These are phyloP conservation scores for Mycena albidolilacea DNA, from an alignment of 768 basidiomycete species.

Conservation along the genomic window DNA sequence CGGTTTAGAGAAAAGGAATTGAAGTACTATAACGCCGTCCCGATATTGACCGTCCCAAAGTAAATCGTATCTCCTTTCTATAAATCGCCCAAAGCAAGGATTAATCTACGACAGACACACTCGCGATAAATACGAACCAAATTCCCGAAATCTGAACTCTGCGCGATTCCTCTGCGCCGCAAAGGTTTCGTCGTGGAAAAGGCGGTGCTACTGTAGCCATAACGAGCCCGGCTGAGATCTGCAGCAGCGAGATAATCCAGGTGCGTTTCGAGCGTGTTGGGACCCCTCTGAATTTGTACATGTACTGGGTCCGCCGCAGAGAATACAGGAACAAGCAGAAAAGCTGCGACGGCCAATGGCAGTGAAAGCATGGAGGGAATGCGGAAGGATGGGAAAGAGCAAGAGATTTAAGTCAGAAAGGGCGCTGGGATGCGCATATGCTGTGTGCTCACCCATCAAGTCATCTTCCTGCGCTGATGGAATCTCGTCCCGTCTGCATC, in stretches of 20 bases:
- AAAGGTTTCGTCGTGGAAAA: conserved; percentile 18
- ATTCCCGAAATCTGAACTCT: conserved; percentile 30
- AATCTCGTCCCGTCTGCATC: too few species aligned
- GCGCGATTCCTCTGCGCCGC: conserved; percentile 26
- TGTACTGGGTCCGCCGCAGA: conserved; percentile 32
- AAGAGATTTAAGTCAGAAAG: too few species aligned
- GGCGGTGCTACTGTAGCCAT: conserved; percentile 33
- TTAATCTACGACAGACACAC: not conserved
- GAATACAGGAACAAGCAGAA: conserved; percentile 24
- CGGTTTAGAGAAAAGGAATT: not conserved
- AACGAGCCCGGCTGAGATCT: conserved; percentile 24
- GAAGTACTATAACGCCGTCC: conserved; percentile 73
- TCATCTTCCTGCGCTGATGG: too few species aligned
- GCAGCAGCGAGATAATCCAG: conserved; percentile 29
- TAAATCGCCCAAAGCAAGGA: not conserved
- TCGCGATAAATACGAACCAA: conserved; percentile 22
- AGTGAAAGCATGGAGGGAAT: conserved; percentile 19
- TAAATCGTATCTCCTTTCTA: conserved; percentile 72
- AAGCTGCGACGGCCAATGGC: conserved; percentile 10
- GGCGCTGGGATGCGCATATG: too few species aligned
- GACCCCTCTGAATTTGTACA: conserved; percentile 19
- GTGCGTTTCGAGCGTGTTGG: not conserved
- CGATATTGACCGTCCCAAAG: conserved; percentile 66
- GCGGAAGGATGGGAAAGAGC: not conserved
- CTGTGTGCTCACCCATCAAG: too few species aligned